Percentiles rank a stretch among this genome's conserved stretches.
These are phyloP conservation scores for Hemisphaericaspora xylofermentans DNA, from an alignment of 1,139 yeast genomes.

Conservation along the genomic window DNA sequence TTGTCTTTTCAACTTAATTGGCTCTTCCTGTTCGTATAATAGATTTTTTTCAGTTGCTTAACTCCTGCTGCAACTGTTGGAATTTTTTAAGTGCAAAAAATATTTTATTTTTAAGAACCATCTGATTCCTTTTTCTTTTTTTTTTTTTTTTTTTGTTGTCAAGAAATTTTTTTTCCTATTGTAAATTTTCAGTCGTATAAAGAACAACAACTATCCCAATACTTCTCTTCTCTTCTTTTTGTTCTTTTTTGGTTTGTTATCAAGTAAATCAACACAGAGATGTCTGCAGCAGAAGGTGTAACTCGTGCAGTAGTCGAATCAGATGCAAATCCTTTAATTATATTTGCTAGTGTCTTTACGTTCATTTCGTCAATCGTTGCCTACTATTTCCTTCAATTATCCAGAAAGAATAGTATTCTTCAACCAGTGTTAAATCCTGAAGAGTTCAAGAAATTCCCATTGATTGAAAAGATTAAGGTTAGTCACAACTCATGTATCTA, in stretches of 20 bases:
- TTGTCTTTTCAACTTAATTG: no score
- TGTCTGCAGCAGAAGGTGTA: background rate
- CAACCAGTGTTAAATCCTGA: slow-evolving; percentile 61
- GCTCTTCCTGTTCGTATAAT: no score
- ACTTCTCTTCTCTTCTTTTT: background rate
- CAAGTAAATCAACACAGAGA: background rate
- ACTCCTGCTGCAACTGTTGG: background rate
- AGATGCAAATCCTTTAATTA: slow-evolving; percentile 39
- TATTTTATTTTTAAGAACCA: background rate
- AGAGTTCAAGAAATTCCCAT: slow-evolving; percentile 76
- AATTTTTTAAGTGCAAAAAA: no score
- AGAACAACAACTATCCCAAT: no score
- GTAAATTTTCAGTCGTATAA: no score
- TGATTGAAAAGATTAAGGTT: slow-evolving; percentile 74
- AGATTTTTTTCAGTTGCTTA: no score
- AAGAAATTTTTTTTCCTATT: no score
- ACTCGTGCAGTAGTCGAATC: slow-evolving; percentile 7
- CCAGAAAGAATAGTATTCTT: slow-evolving; percentile 32
- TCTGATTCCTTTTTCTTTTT: background rate
- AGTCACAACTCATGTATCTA: slow-evolving; percentile 84
- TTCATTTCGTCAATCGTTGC: slow-evolving; percentile 40
- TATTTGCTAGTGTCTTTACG: slow-evolving; percentile 44
- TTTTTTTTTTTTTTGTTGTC: background rate
- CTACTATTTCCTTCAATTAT: slow-evolving; percentile 35
- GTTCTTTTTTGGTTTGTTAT: background rate